A percentile compares a stretch with the other conserved stretches of the same genome.
Conservation (phyloP, 148 eudicot genomes). For the Camellia granthamiana region DNA sequence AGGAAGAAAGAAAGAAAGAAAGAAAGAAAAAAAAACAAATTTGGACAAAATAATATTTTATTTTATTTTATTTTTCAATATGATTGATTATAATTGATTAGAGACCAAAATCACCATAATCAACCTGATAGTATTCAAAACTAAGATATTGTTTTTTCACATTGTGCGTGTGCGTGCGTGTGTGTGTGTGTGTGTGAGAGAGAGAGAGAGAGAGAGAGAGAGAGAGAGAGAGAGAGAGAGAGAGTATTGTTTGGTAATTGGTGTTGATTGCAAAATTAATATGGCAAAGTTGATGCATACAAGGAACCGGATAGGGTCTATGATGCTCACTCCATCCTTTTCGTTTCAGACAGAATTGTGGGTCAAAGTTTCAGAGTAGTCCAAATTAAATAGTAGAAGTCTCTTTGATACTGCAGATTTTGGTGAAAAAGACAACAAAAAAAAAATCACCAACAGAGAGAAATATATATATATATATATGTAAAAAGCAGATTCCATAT, state of each 20-base stretch:
- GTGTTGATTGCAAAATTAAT: neutral
- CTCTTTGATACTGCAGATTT: constrained; percentile 47
- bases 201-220: too few species aligned
- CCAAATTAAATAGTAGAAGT: constrained; percentile 16
- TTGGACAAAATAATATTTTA: too few species aligned
- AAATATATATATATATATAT: neutral
- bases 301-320: constrained; percentile 52
- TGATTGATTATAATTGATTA: too few species aligned
- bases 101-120: too few species aligned
- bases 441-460: constrained; percentile 31
- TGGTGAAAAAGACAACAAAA: constrained; percentile 55
- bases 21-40: too few species aligned
- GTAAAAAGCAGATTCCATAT: constrained; percentile 33
- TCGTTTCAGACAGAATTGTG: constrained; percentile 57
- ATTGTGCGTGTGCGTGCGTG: too few species aligned
- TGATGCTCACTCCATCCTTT: constrained; percentile 43
- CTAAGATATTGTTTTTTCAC: too few species aligned
- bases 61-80: too few species aligned
- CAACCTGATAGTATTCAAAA: too few species aligned
- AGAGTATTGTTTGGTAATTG: neutral
- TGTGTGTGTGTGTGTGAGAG: too few species aligned
- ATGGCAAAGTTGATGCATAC: constrained; percentile 20
- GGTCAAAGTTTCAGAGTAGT: constrained; percentile 51
- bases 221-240: neutral
- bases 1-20: too few species aligned